phyloP scores from a whole-genome alignment of 2,329 filamentous ascomycete species.

The Cyanodermella asteris region DNA sequence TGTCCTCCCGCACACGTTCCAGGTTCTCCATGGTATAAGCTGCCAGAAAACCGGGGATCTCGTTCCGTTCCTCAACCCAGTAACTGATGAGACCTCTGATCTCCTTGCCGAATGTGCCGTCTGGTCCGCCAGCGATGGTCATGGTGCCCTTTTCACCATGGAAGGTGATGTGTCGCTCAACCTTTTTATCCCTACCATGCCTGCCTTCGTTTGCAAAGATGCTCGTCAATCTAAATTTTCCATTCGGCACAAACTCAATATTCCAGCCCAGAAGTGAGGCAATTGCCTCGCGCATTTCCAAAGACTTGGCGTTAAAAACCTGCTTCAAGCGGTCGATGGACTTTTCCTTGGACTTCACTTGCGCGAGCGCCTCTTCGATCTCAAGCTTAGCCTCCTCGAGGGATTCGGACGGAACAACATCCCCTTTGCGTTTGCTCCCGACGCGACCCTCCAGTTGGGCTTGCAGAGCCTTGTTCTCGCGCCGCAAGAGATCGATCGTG shows the following conservation, averaged over 20 bases:
- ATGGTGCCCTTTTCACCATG: conserved; percentile 89
- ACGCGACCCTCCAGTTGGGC: conserved; percentile 38
- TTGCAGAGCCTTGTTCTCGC: conserved; percentile 68
- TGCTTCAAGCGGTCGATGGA: conserved; percentile 69
- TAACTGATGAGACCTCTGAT: conserved; percentile 78
- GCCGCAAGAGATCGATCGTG: conserved; percentile 54
- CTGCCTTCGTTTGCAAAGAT: conserved; percentile 47
- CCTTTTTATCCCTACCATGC: conserved; percentile 16
- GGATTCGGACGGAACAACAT: conserved; percentile 53
- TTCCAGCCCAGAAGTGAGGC: conserved; percentile 85
- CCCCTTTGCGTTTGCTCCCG: conserved; percentile 24
- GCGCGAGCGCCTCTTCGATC: conserved; percentile 48
- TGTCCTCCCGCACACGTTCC: no score
- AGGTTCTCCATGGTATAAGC: conserved; percentile 82
- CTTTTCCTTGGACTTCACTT: conserved; percentile 53
- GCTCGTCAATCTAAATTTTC: conserved; percentile 75
- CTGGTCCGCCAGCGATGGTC: conserved; percentile 84
- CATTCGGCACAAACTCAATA: conserved; percentile 89
- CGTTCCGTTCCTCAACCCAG: conserved; percentile 85
- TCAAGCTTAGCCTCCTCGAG: conserved; percentile 57
- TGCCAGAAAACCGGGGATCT: conserved; percentile 81
- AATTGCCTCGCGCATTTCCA: conserved; percentile 89
- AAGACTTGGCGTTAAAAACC: conserved; percentile 75
- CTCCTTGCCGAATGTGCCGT: conserved; percentile 64
- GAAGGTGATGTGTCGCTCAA: conserved; percentile 45